Evolutionary conservation across 371 early-diverging fungal genomes (phyloP).

Genomic region (Circinella minor): DNA sequence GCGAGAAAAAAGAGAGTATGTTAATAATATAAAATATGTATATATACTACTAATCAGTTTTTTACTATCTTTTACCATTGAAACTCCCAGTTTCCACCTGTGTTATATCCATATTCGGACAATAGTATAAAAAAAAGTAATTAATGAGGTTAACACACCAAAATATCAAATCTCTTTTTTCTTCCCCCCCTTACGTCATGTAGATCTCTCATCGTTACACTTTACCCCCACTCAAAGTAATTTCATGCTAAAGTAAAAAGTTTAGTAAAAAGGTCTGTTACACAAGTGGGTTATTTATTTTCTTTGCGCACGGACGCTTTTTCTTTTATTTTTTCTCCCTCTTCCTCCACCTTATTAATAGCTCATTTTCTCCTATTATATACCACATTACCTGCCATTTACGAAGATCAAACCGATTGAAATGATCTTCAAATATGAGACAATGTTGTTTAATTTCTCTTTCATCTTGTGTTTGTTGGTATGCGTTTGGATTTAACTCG

Average conservation of each 20-base stretch:
- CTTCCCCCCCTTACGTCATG: background rate
- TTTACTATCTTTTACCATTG: slow-evolving; percentile 30
- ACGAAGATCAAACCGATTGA: slow-evolving; percentile 59
- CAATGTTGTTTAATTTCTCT: slow-evolving; percentile 33
- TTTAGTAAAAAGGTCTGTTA: background rate
- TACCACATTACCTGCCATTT: slow-evolving; percentile 53
- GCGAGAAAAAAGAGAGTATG: too few relatives aligned
- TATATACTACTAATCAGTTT: too few relatives aligned
- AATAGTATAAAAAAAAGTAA: too few relatives aligned
- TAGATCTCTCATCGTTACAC: too few relatives aligned
- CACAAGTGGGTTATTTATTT: background rate
- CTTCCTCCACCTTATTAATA: too few relatives aligned
- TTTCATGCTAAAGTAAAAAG: slow-evolving; percentile 47
- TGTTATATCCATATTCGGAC: background rate
- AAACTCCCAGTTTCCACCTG: slow-evolving; percentile 61
- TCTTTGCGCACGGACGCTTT: background rate
- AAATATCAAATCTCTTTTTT: background rate
- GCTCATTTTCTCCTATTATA: background rate
- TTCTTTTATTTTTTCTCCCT: background rate
- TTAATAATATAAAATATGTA: background rate
- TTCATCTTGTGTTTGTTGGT: background rate
- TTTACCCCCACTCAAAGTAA: slow-evolving; percentile 57
- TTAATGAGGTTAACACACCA: background rate
- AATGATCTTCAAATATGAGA: slow-evolving; percentile 66
- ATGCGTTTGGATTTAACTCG: background rate